Conservation (phyloP, 2,329 filamentous ascomycete species). For the Verticillium zaregamsianum region DNA sequence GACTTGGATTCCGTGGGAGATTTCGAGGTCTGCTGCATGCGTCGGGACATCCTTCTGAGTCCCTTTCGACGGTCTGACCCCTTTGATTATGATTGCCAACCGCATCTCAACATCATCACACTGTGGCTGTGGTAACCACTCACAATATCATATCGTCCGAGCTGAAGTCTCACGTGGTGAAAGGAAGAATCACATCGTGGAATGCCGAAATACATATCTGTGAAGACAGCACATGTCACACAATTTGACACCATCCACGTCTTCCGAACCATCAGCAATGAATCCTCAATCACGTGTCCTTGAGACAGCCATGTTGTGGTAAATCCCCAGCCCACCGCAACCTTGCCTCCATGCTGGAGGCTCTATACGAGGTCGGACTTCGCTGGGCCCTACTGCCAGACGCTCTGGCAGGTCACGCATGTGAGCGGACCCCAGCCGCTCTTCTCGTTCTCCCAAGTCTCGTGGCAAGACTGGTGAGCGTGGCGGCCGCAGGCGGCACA, state of each 20-base stretch:
- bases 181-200: too few relatives aligned
- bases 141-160: too few relatives aligned
- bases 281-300: neutral
- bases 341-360: neutral
- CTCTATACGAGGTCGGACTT: neutral
- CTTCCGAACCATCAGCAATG: neutral
- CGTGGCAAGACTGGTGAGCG: slow-evolving; percentile 7
- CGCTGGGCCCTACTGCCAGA: neutral
- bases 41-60: too few relatives aligned
- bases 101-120: too few relatives aligned
- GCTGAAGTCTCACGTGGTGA: too few relatives aligned
- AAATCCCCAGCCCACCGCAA: neutral
- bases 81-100: too few relatives aligned
- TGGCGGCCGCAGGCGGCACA: slow-evolving; percentile 9
- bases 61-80: too few relatives aligned
- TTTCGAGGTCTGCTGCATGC: too few relatives aligned
- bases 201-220: too few relatives aligned
- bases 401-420: slow-evolving; percentile 4
- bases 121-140: too few relatives aligned
- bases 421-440: slow-evolving; percentile 2
- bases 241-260: neutral
- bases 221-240: neutral
- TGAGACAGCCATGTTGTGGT: neutral
- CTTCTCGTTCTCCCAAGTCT: neutral
- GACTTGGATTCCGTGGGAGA: too few relatives aligned